Conservation (phyloP, 2,329 filamentous ascomycete genomes). For the Alternaria ethzedia region DNA sequence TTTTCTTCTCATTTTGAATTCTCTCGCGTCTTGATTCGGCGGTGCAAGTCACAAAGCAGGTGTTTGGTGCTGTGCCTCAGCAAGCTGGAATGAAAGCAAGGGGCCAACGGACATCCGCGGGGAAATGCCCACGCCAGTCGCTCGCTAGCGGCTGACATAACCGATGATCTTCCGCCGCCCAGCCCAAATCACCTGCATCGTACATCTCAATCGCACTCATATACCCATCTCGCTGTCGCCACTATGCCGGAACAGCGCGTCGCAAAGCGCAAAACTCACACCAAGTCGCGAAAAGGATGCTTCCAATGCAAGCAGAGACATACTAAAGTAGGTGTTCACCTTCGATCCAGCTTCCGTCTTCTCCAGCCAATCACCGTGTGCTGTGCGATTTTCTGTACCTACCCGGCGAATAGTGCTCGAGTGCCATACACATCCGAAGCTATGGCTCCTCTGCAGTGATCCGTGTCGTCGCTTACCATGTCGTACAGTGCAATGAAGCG, state of each 20-base stretch:
- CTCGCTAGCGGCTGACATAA: conserved; percentile 14
- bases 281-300: conserved; percentile 41
- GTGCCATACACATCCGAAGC: not conserved
- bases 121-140: not conserved
- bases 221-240: not conserved
- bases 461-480: not conserved
- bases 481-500: conserved; percentile 38
- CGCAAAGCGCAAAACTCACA: conserved; percentile 40
- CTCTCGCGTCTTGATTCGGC: not conserved
- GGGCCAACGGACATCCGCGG: not conserved
- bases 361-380: conserved; percentile 13
- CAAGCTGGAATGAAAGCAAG: not conserved
- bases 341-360: not conserved
- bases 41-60: not conserved
- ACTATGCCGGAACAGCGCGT: conserved; percentile 28
- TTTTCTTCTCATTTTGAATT: not conserved
- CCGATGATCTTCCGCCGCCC: not conserved
- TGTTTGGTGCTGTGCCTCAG: not conserved
- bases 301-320: conserved; percentile 42
- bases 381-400: not conserved
- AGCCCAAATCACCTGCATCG: not conserved
- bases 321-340: conserved; percentile 34
- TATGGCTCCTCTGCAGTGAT: not conserved
- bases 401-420: not conserved
- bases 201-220: not conserved